Base-by-base conservation (phyloP, 331 rosid genomes). In the Pyrus hybrid region DNA sequence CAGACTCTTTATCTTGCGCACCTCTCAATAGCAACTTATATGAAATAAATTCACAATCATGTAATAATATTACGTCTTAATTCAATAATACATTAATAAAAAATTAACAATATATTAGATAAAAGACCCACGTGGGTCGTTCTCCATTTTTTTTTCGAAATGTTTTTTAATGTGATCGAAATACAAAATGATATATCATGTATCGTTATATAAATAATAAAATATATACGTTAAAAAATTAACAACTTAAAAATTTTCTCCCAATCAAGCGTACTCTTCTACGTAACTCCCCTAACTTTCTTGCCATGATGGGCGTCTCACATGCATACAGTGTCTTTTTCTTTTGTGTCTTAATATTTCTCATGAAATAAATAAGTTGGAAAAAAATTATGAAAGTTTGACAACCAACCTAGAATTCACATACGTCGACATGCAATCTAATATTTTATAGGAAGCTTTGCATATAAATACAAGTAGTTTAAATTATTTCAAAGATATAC, bases 1-100 rank as follows among this genome's bases (percentile, higher is more conserved):
- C 81, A 79, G 47, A 69, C 65, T 67, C 79, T 23, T 68, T 79
- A 83, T 74, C 77, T 67, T 81, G 72, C 84, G 80, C 89, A 56
- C 77, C 22, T 53, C 3, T 10, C 13, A 1, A 11, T 0, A 41
- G 45, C 13, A 41, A 41, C 45, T 41, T 41, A 10, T 1, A 41
- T 3, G 45, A 41, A 3, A 41, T 11, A 41, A 41, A 41, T 41
- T 41, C 47, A 11, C 14, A 11, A 41, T 41, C 1, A 37, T 0
- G 4, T 37, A 3, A 41, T 41, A 41, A 41, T 41, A 11, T 41
- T 0, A 0, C 2, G 1, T 11, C 1, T 41, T 41, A 11, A 41
- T 41, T 1, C 0, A 11, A 41, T 41, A 41, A 41, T 41, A 41
- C 47, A 41, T 41, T 41, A 41, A 3, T 0, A 41, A 41, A 1